These are phyloP conservation scores for Colletotrichum liaoningense DNA, from an alignment of 2,329 filamentous ascomycete species.

Conservation along the genomic window DNA sequence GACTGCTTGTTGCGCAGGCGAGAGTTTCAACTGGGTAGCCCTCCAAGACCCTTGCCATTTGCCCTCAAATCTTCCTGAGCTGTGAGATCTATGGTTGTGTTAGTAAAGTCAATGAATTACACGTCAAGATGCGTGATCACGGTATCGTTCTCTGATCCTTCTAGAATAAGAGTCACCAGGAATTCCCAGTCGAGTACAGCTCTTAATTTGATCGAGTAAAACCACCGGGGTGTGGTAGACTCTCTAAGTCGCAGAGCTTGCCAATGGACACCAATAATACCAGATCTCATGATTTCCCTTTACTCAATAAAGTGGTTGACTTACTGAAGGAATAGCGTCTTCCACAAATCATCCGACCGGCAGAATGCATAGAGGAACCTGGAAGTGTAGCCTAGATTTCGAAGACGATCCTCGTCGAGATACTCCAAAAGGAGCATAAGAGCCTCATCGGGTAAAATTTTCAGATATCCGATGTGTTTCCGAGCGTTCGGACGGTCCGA, in stretches of 20 bases:
- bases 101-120: slow-evolving; percentile 11
- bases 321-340: slow-evolving; percentile 85
- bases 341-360: slow-evolving; percentile 89
- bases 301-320: slow-evolving; percentile 49
- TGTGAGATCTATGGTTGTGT: slow-evolving; percentile 28
- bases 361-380: slow-evolving; percentile 89
- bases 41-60: slow-evolving; percentile 89
- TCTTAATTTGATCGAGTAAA: background rate
- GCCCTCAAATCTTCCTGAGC: slow-evolving; percentile 44
- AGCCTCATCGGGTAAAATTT: slow-evolving; percentile 82
- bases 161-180: background rate
- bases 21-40: slow-evolving; percentile 76
- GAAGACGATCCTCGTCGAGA: slow-evolving; percentile 72
- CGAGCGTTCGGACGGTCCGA: slow-evolving; percentile 75
- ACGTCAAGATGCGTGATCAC: background rate
- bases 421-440: slow-evolving; percentile 80
- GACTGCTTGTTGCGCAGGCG: slow-evolving; percentile 59
- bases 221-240: background rate
- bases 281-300: background rate
- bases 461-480: slow-evolving; percentile 72
- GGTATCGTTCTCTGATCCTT: background rate
- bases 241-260: background rate
- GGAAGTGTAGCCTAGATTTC: slow-evolving; percentile 80
- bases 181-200: background rate
- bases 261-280: background rate